Evolutionary conservation across 306 rosid genomes (phyloP), one percentile per base, ranked within the genome.

Genomic region (Gleditsia sinensis): DNA sequence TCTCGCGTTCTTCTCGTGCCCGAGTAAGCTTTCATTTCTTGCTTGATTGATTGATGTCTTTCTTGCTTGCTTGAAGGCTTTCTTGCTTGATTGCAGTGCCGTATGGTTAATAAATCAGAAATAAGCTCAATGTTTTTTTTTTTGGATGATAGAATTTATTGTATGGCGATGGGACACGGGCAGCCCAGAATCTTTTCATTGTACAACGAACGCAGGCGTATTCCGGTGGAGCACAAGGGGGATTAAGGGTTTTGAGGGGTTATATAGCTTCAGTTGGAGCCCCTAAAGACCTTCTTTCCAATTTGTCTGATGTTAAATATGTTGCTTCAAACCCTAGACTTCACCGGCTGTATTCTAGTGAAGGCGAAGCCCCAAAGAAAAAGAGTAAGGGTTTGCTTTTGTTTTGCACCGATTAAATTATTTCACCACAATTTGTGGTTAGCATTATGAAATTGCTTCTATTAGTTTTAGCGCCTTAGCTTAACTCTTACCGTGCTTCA

Each of bases 321-420:
- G 33, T 87, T 80, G 78, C 77, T 0, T 95, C 82, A 27, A 91
- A 88, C 76, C 93, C 96, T 72, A 86, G 76, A 70, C 53, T 86
- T 30, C 68, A 59, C 45, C 91, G 97, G 10, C 67, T 89, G 14
- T 92, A 87, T 78, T 94, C 93, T 17, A 87, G 89, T 77, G 95
- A 90, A 85, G 50, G 89, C 75, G 95, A 90, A 85, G 50, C 87
- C 59, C 99, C 97, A 7, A 86, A 92, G 95, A 92, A 88, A 76
- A 92, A 90, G 85, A 92, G 99, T 94, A 73, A 84, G 86, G 68
- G 54, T 17, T 71, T 58, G 0, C 42, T 58, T 24, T n/a, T 59
- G 33, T n/a, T 58, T 19, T 33, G 5, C 27, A 10, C 46, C 11
- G 9, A 13, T 36, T 36, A 61, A 32, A 8, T 79, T n/a, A 6